Conservation (phyloP, 345 rosid genomes). For the Dipteronia sinensis region DNA sequence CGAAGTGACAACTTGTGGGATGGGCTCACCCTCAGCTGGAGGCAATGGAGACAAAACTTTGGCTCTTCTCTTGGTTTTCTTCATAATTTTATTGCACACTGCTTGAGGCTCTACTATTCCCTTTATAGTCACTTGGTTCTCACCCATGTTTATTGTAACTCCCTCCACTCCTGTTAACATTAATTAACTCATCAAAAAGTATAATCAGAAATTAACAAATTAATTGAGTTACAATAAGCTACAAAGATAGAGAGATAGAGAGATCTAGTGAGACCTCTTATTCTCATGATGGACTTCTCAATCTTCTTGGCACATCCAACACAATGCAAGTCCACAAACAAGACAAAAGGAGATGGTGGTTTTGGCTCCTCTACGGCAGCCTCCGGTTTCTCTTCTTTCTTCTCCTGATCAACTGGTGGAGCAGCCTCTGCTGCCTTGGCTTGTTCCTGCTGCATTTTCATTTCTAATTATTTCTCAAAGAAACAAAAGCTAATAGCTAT, state of each 20-base stretch:
- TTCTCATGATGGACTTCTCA: slow-evolving; percentile 70
- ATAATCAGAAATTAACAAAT: background rate
- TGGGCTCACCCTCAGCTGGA: slow-evolving; percentile 66
- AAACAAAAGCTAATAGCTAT: background rate
- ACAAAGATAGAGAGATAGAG: background rate
- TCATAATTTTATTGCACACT: slow-evolving; percentile 69
- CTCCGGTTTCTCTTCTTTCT: slow-evolving; percentile 33
- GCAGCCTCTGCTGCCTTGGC: slow-evolving; percentile 41
- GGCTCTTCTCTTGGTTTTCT: slow-evolving; percentile 77
- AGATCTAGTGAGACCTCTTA: slow-evolving; percentile 52
- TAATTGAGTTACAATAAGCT: background rate
- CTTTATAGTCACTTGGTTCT: slow-evolving; percentile 75
- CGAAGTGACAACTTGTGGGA: slow-evolving; percentile 65
- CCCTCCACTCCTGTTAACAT: slow-evolving; percentile 75
- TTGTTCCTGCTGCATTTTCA: slow-evolving; percentile 31
- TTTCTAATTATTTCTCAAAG: background rate
- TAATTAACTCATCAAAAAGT: too few species aligned
- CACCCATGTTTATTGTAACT: slow-evolving; percentile 64
- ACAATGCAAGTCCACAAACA: slow-evolving; percentile 88
- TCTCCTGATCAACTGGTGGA: slow-evolving; percentile 35
- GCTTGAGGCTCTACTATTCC: slow-evolving; percentile 86
- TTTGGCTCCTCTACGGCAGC: slow-evolving; percentile 44
- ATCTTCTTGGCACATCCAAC: slow-evolving; percentile 93
- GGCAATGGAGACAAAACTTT: slow-evolving; percentile 81
- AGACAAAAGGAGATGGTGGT: slow-evolving; percentile 67